phyloP scores from a whole-genome alignment of 805 yeast genomes.

The Sugiyamaella americana region DNA sequence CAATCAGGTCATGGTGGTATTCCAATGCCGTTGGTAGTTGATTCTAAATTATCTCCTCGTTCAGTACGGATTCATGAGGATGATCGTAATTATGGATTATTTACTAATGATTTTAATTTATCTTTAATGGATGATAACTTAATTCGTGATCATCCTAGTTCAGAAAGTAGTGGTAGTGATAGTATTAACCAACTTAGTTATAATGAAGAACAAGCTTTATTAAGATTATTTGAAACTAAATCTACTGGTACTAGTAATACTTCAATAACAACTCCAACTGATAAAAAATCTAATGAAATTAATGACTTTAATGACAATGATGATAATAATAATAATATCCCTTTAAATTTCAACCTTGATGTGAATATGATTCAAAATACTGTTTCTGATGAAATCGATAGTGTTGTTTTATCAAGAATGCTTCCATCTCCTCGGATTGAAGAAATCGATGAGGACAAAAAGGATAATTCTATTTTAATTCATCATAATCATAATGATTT shows the following conservation, averaged over 20 bases:
- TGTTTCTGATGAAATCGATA: not conserved
- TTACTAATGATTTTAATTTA: not conserved
- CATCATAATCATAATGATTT: not conserved
- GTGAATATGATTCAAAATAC: not conserved
- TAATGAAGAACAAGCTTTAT: not conserved
- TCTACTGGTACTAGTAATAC: not conserved
- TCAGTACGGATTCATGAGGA: not conserved
- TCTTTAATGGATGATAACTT: not conserved
- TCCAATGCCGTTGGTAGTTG: not conserved
- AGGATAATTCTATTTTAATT: not conserved
- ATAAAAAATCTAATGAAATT: conserved; percentile 1
- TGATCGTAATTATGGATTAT: not conserved
- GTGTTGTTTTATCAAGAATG: not conserved
- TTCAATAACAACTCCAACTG: not conserved
- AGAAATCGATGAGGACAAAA: not conserved
- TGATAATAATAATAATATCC: conserved; percentile 3
- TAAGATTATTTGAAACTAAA: not conserved
- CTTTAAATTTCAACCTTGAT: not conserved
- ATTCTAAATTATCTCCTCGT: not conserved
- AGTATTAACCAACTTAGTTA: not conserved
- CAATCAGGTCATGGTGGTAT: not conserved
- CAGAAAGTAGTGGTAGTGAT: not conserved
- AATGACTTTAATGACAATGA: conserved; percentile 3
- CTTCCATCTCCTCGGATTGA: not conserved
- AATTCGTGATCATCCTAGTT: conserved; percentile 3